Base-by-base conservation (phyloP, 176 grass and related monocot species). In the Oryza longistaminata region DNA sequence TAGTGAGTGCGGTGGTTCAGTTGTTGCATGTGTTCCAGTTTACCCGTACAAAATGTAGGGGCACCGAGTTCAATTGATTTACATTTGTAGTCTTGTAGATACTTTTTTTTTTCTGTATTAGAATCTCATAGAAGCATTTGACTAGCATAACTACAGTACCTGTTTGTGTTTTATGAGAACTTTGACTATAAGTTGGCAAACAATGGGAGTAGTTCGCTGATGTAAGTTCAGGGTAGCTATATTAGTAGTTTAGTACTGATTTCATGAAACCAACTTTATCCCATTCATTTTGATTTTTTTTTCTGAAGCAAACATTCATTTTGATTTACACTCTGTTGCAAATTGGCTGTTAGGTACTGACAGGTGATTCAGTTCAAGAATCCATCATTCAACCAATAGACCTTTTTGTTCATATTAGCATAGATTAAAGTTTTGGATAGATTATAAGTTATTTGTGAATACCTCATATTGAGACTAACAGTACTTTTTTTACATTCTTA, bases 401-500 rank as follows among this genome's bases (percentile, higher is more conserved):
- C 44, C 3, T 44, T 43, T 45, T 78, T 43, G 11, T 61, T 80
- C 29, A 17, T 53, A 73, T n/a, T 83, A 73, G 9, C 25, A 48
- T 73, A 7, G 2, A 72, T 26, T 8, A 42, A 72, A 61, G 40
- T 82, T 17, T 72, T 71, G 15, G n/a, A 83, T n/a, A 50, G 11
- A 48, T 74, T 50, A 19, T 49, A 70, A 10, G 34, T 22, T 76
- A 52, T 5, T 39, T 61, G 68, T 69, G 3, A 77, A 40, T 17
- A 7, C n/a, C 9, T 71, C 71, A 55, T 55, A 5, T 43, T 52
- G 6, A 68, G 3, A 52, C 24, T 86, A 79, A 86, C 27, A 25
- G 35, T 83, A 69, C 11, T 22, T 79, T 70, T 37, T 7, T 21
- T 52, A 22, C 40, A 6, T 80, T 78, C 44, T 21, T 77, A 92